These are phyloP conservation scores for Cylindricascospora bacillispora DNA, from an alignment of 1,139 yeast species.

Conservation along the genomic window DNA sequence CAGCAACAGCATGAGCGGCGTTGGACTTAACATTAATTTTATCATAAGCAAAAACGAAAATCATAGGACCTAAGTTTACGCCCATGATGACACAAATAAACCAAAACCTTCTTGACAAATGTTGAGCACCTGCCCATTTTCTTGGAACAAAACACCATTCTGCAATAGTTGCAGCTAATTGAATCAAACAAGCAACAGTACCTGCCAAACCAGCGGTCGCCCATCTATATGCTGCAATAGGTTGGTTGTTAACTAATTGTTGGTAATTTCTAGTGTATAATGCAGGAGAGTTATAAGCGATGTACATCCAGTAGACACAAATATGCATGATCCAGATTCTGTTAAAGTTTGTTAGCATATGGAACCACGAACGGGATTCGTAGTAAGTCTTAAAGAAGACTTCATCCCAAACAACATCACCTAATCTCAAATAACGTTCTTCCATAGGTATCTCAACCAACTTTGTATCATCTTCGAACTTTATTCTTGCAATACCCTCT, in stretches of 20 bases:
- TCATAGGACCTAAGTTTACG: conserved; percentile 72
- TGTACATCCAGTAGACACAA: conserved; percentile 86
- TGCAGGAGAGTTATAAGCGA: conserved; percentile 85
- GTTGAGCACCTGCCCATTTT: conserved; percentile 99
- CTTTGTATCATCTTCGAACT: conserved; percentile 82
- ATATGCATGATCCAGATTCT: conserved; percentile 96
- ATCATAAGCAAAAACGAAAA: conserved; percentile 76
- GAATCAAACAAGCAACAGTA: conserved; percentile 67
- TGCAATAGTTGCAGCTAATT: conserved; percentile 74
- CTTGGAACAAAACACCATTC: conserved; percentile 98
- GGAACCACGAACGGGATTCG: conserved; percentile 98
- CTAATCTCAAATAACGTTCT: conserved; percentile 80
- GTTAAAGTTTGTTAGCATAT: conserved; percentile 85
- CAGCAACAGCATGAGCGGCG: conserved; percentile 71
- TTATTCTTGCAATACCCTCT: conserved; percentile 90
- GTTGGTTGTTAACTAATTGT: conserved; percentile 74
- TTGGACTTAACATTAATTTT: conserved; percentile 55
- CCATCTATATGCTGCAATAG: conserved; percentile 82
- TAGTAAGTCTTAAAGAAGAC: conserved; percentile 94
- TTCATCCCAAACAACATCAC: conserved; percentile 85
- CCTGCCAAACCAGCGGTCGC: conserved; percentile 92
- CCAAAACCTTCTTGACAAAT: conserved; percentile 73
- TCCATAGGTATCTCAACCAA: conserved; percentile 80
- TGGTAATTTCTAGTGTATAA: conserved; percentile 76
- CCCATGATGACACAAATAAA: conserved; percentile 56